These are phyloP conservation scores for Podochytrium sp. DNA, from an alignment of 192 early-diverging fungal genomes.

Conservation along the genomic window DNA sequence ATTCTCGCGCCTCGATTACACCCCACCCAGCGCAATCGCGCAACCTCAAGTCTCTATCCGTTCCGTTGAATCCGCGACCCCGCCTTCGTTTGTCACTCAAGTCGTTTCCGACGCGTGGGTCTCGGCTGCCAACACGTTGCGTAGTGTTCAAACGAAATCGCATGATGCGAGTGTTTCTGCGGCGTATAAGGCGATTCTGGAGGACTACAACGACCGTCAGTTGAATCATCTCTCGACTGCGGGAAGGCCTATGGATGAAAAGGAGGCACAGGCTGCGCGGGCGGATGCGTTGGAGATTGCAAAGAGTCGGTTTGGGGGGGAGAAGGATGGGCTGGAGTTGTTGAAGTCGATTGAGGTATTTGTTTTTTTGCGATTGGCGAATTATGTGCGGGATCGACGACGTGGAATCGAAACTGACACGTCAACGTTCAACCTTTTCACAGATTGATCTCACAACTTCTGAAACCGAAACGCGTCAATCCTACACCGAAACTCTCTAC, in stretches of 20 bases:
- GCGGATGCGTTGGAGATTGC: constrained; percentile 2
- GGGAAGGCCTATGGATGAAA: constrained; percentile 12
- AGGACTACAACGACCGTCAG: constrained; percentile 4
- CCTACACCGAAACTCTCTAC: neutral
- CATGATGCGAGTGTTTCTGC: neutral
- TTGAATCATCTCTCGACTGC: neutral
- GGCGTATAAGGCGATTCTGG: neutral
- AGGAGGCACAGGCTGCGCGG: neutral
- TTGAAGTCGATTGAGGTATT: neutral
- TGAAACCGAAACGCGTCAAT: neutral
- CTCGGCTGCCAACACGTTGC: neutral
- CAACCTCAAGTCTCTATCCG: neutral
- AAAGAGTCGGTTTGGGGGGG: neutral
- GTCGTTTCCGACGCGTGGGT: neutral
- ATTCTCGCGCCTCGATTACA: neutral
- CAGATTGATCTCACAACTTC: neutral
- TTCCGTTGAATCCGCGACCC: neutral
- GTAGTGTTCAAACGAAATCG: neutral
- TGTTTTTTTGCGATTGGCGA: neutral
- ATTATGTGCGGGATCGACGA: neutral
- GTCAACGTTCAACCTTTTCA: neutral
- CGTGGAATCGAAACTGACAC: neutral
- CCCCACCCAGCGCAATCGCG: neutral
- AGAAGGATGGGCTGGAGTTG: neutral
- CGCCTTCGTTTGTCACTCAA: neutral